Evolutionary conservation across 2,329 filamentous ascomycete genomes (phyloP), one percentile per base, ranked within the genome.

Genomic region (Beauveria australis): DNA sequence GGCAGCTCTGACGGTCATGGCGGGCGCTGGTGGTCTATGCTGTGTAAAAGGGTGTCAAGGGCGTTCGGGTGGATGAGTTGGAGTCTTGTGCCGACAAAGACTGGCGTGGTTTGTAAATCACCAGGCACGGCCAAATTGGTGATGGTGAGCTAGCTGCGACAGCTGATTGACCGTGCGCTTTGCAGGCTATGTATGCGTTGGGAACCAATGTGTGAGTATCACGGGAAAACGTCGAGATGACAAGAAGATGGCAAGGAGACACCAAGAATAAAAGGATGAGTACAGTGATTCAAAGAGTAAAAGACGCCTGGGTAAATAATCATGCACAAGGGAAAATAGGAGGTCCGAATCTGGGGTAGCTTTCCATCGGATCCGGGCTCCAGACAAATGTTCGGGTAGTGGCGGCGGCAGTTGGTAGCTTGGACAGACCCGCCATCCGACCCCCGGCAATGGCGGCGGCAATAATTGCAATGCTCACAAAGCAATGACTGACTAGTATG

Each of bases 1-100:
- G 64, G 93, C 79, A 69, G 91, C 91, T 46, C 67, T 67, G 62
- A 68, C 64, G 22, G 44, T 59, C 61, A 62, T 62, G 43, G 59
- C 12, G 53, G 33, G 5, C 12, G 33, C 33, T 24, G 24, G 33
- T 16, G 14, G 33, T 37, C 0, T 16, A 6, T 37, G 30, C 2
- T 3, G 12, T 37, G 33, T 16, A 3, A 37, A 14, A 3, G 14
- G 5, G 33, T 37, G 5, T 16, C 33, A 37, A 37, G 5, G 12
- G 33, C 5, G 14, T 37, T 14, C 1, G 12, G 33, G 33, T 16
- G 33, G 33, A 16, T 16, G 33, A 6, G 5, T 16, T 37, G 33
- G 14, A 4, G 33, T 16, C 33, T 37, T 37, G 33, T 16, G 33
- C 33, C 33, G 33, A 37, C 33, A 37, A 37, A 6, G 33, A 6